Conservation (phyloP, 2,329 filamentous ascomycete genomes). For the Colletotrichum magnum region DNA sequence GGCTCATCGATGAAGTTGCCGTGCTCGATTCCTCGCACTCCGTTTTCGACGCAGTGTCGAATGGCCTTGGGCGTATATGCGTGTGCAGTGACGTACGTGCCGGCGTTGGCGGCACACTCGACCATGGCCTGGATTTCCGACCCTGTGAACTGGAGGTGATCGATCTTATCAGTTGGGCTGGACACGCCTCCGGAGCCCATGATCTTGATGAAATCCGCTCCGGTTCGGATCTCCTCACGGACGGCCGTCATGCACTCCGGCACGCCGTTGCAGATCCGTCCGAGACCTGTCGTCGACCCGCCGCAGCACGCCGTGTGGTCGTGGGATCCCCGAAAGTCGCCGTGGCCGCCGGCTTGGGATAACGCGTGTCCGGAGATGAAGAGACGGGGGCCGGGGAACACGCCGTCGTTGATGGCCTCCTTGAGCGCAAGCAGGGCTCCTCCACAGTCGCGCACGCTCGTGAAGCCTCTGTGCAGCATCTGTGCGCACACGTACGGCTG, state of each 20-base stretch:
- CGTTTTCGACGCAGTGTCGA: constrained; percentile 67
- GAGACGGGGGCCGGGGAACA: constrained; percentile 68
- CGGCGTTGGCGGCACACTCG: constrained; percentile 62
- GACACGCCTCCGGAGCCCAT: constrained; percentile 72
- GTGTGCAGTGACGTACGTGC: constrained; percentile 70
- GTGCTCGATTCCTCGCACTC: constrained; percentile 66
- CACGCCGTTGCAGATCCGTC: constrained; percentile 67
- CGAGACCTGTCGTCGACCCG: constrained; percentile 57
- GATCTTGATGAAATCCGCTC: constrained; percentile 74
- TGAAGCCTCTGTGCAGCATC: constrained; percentile 72
- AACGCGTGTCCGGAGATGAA: constrained; percentile 69
- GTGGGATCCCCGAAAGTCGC: constrained; percentile 63
- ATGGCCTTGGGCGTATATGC: constrained; percentile 70
- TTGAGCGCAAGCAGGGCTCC: constrained; percentile 69
- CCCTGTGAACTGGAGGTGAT: constrained; percentile 68
- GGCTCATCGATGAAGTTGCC: constrained; percentile 59
- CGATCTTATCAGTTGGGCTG: constrained; percentile 67
- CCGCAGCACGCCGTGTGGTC: constrained; percentile 61
- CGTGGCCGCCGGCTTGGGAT: constrained; percentile 71
- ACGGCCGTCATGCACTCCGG: constrained; percentile 66
- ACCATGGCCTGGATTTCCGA: constrained; percentile 70
- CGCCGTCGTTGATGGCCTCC: constrained; percentile 68
- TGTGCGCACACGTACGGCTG: constrained; percentile 63
- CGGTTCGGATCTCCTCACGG: constrained; percentile 68
- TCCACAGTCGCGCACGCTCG: constrained; percentile 70